A percentile compares a stretch with the other conserved stretches of the same genome.
phyloP scores from a whole-genome alignment of 768 basidiomycete species.

The Boletus rufocinnamomeus region DNA sequence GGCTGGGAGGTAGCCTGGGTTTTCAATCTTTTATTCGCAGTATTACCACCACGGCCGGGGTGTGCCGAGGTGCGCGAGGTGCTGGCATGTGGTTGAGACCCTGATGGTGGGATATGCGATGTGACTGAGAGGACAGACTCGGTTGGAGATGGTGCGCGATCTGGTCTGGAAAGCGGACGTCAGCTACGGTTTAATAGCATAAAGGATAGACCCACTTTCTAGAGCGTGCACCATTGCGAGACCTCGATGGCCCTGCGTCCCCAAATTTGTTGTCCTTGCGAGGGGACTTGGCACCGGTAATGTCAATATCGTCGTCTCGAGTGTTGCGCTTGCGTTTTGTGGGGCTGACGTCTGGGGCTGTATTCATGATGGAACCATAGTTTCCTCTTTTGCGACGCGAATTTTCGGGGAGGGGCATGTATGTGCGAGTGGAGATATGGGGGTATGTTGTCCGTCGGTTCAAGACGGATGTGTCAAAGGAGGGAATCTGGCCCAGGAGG shows the following conservation, averaged over 20 bases:
- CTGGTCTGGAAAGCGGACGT: slow-evolving; percentile 43
- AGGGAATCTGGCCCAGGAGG: slow-evolving; percentile 63
- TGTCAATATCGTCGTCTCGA: slow-evolving; percentile 67
- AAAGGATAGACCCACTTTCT: slow-evolving; percentile 54
- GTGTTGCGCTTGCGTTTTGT: slow-evolving; percentile 60
- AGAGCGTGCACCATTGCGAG: slow-evolving; percentile 54
- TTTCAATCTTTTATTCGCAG: slow-evolving; percentile 46
- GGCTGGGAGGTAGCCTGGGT: slow-evolving; percentile 39
- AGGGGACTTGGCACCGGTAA: slow-evolving; percentile 52
- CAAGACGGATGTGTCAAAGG: slow-evolving; percentile 57
- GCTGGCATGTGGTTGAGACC: slow-evolving; percentile 29
- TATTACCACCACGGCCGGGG: slow-evolving; percentile 35
- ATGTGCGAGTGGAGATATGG: slow-evolving; percentile 69
- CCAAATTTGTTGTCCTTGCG: slow-evolving; percentile 54
- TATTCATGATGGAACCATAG: slow-evolving; percentile 54
- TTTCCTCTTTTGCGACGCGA: slow-evolving; percentile 61
- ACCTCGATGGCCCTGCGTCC: slow-evolving; percentile 45
- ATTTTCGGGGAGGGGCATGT: slow-evolving; percentile 69
- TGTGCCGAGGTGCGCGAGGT: slow-evolving; percentile 32
- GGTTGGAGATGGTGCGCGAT: slow-evolving; percentile 68
- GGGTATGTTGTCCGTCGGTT: slow-evolving; percentile 71
- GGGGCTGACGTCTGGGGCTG: slow-evolving; percentile 58
- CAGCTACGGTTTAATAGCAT: background rate
- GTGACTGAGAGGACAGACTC: slow-evolving; percentile 73
- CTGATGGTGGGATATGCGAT: slow-evolving; percentile 56